These are phyloP conservation scores for Salvia splendens DNA, from an alignment of 257 asterid genomes.

Conservation along the genomic window DNA sequence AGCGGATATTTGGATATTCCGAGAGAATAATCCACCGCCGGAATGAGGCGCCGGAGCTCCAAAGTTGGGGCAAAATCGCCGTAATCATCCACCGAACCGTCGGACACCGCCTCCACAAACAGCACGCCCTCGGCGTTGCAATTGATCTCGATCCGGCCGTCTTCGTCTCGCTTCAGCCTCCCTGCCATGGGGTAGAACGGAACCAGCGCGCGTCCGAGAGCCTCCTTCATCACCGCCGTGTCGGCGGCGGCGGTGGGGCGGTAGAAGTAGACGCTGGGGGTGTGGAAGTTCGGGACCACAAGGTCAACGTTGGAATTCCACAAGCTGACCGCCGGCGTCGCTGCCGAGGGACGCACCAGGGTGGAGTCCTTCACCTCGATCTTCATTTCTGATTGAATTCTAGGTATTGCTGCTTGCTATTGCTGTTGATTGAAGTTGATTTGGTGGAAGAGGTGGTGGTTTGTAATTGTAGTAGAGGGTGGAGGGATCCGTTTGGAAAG, in stretches of 20 bases:
- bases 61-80: slow-evolving; percentile 86
- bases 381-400: slow-evolving; percentile 38
- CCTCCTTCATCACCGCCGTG: slow-evolving; percentile 60
- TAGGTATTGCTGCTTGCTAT: background rate
- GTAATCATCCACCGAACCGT: slow-evolving; percentile 63
- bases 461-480: too few relatives aligned
- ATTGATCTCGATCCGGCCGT: slow-evolving; percentile 70
- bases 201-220: slow-evolving; percentile 75
- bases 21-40: slow-evolving; percentile 77
- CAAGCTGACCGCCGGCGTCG: slow-evolving; percentile 57
- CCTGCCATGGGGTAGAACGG: slow-evolving; percentile 99
- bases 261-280: slow-evolving; percentile 95
- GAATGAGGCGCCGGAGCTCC: slow-evolving; percentile 79
- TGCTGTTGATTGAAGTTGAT: background rate
- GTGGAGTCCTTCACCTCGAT: slow-evolving; percentile 62
- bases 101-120: slow-evolving; percentile 77
- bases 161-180: slow-evolving; percentile 83
- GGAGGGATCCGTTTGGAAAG: too few relatives aligned
- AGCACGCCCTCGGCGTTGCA: slow-evolving; percentile 65
- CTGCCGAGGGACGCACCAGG: slow-evolving; percentile 74
- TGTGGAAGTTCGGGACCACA: slow-evolving; percentile 97
- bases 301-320: slow-evolving; percentile 98
- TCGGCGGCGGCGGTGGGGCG: slow-evolving; percentile 59
- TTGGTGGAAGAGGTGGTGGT: background rate
- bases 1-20: slow-evolving; percentile 64